These are phyloP conservation scores for Acacia crassicarpa DNA, from an alignment of 306 rosid species.

Conservation along the genomic window DNA sequence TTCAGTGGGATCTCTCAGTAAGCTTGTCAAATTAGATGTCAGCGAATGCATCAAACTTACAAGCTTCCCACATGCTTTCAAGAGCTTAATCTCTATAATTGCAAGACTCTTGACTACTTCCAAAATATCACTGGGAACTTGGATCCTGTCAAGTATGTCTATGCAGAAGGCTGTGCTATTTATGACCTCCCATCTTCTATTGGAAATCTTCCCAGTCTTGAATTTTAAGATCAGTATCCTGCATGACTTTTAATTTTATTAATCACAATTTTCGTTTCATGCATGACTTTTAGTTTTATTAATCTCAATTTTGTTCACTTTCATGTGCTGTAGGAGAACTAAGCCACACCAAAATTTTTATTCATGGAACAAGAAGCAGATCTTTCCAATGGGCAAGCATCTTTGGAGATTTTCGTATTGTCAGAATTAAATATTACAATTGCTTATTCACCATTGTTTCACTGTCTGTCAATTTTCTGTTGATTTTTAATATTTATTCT, in stretches of 20 bases:
- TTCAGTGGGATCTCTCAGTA: neutral
- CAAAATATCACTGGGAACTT: neutral
- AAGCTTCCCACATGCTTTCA: neutral
- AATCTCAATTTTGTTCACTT: neutral
- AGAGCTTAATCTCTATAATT: neutral
- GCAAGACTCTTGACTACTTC: neutral
- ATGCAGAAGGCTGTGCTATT: neutral
- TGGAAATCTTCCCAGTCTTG: neutral
- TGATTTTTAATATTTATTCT: no score
- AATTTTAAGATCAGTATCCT: neutral
- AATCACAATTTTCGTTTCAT: no score
- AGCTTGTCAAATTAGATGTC: neutral
- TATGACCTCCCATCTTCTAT: neutral
- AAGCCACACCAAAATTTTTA: neutral
- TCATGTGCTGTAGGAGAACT: neutral
- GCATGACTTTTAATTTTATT: neutral
- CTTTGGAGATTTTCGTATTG: neutral
- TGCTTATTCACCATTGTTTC: neutral
- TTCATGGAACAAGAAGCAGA: neutral
- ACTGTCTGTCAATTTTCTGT: neutral
- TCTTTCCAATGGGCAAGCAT: neutral
- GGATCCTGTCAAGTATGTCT: neutral
- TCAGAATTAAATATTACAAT: neutral
- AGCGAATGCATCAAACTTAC: neutral
- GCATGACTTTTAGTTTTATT: neutral